phyloP scores from a whole-genome alignment of 179 eudicot genomes.

The Spinacia oleracea region DNA sequence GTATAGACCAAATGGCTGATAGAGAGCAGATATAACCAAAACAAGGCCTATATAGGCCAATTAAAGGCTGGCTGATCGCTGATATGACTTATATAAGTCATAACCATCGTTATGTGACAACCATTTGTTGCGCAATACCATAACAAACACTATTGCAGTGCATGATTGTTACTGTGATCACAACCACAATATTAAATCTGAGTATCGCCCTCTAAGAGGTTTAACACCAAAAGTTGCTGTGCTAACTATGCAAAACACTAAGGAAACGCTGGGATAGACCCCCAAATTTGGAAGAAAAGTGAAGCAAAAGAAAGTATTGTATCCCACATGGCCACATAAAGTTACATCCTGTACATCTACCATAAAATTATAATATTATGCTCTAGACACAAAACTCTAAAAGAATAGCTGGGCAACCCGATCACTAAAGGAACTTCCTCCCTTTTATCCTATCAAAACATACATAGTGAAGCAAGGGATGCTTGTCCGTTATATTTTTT shows the following conservation, averaged over 20 bases:
- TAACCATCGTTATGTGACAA: background rate
- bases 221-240: no score
- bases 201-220: no score
- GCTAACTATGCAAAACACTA: background rate
- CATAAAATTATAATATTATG: background rate
- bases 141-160: background rate
- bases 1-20: background rate
- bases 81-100: background rate
- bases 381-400: background rate
- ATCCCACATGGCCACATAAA: background rate
- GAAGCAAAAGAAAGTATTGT: background rate
- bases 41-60: background rate
- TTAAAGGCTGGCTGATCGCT: background rate
- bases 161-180: no score
- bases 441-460: background rate
- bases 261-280: background rate
- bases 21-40: background rate
- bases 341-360: background rate
- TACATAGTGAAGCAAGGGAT: background rate
- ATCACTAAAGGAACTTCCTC: background rate
- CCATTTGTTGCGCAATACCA: background rate
- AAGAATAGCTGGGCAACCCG: background rate
- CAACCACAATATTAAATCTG: background rate
- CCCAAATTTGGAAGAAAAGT: background rate
- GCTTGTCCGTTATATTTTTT: background rate